Percentiles rank a stretch among this genome's conserved stretches.
phyloP scores from a whole-genome alignment of 352 stramenopile species.

The Globisporangium spinosum region DNA sequence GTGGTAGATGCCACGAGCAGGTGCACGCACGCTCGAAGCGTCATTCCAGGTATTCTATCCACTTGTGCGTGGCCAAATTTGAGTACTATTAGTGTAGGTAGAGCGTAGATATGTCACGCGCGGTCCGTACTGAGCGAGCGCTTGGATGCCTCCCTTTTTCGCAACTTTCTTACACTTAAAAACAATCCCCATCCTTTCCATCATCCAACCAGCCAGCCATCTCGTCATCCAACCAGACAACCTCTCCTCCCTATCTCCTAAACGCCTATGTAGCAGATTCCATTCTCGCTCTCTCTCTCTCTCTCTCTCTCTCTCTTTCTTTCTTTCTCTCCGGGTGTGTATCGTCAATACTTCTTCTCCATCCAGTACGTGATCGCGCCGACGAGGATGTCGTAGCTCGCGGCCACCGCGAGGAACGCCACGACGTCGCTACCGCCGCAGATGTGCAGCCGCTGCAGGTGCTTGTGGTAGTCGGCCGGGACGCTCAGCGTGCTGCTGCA shows the following conservation, averaged over 20 bases:
- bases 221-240: not conserved
- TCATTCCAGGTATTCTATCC: not conserved
- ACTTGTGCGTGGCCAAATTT: not conserved
- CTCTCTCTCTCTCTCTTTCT: not conserved
- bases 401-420: constrained; percentile 62
- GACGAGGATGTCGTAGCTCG: constrained; percentile 78
- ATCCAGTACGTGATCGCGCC: constrained; percentile 69
- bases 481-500: constrained; percentile 77
- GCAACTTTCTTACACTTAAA: not conserved
- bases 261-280: not conserved
- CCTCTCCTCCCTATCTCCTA: not conserved
- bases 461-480: constrained; percentile 57
- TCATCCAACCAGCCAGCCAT: not conserved
- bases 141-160: not conserved
- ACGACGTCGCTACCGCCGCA: constrained; percentile 73
- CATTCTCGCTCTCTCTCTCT: not conserved
- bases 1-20: not conserved
- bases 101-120: too few relatives aligned
- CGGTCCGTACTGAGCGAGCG: too few relatives aligned
- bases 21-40: not conserved
- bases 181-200: not conserved
- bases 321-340: not conserved
- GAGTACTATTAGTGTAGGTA: not conserved
- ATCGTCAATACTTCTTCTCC: constrained; percentile 60
- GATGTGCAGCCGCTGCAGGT: constrained; percentile 71